Evolutionary conservation across 495 filamentous ascomycete species (phyloP), one percentile per base, ranked within the genome.

Genomic region (Penicillium roqueforti): DNA sequence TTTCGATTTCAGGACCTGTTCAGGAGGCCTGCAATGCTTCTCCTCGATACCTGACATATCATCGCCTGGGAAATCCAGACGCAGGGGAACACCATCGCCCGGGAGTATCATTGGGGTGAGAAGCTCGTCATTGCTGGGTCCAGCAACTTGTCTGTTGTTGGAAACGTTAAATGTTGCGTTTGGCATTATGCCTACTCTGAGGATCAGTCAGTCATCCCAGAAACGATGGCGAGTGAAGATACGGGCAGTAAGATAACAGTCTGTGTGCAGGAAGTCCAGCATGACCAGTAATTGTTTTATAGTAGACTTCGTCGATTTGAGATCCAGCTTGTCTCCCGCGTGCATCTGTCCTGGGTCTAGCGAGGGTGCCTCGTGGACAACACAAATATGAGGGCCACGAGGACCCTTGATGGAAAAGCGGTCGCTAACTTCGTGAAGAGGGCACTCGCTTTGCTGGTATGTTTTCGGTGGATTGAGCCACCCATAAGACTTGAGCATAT

Each of bases 231-330:
- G 6, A 19, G 23, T 18, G 8, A 5, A 32, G 2, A 25, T 43
- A 52, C 49, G 40, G 25, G 40, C 47, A 16, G 47, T 50, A 25
- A 38, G 25, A 19, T 39, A 38, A 38, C 47, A 50, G 10, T 50
- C 47, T 0, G 47, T 50, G 11, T 50, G 47, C 6, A 50, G 6
- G 10, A 39, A 50, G n/a, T 50, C 47, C 47, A 50, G 0, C 32
- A 50, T 19, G 6, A 39, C 7, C n/a, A 50, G 20, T 11, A 38
- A 1, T 29, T 50, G 47, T 9, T 32, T 31, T 11, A 50, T 50
- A 19, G 47, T 28, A 8, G 32, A 38, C 25, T 10, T 38, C 8
- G 31, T 19, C 10, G 22, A 25, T 1, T 29, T 23, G 16, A 50
- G 14, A 28, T 29, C 10, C 22, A 40, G 8, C 25, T 50, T 39